Evolutionary conservation across 805 yeast species (phyloP), one percentile per base, ranked within the genome.

Genomic region (Candida cerambycidarum): DNA sequence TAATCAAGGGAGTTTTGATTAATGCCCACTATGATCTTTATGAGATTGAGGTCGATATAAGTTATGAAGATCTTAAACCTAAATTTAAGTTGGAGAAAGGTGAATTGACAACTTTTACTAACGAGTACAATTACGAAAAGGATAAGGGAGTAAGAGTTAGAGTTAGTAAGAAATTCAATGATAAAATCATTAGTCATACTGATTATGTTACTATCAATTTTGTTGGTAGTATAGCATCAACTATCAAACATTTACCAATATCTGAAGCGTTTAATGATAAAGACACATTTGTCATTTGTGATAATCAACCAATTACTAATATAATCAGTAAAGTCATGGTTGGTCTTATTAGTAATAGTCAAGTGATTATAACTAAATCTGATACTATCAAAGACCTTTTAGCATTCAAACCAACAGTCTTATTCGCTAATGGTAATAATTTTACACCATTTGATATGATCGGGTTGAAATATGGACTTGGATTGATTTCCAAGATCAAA

Each of bases 201-300:
- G 57, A 53, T 10, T 79, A 73, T 51, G 71, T 79, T 4, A 83
- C 79, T 43, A 63, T 73, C 44, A 76, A 78, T 47, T 56, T 80
- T 31, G 74, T 79, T 4, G 73, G 82, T 47, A 68, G 80, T 5
- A 61, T 75, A 25, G 79, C 85, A 2, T 68, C 84, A 1, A 63
- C 75, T 16, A 48, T 76, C 34, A 78, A 74, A 50, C 73, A 70
- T 30, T 61, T 78, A 57, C 71, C 80, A 1, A 27, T 16, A 6
- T 34, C 34, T 3, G 47, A 43, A 7, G 17, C 32, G 1, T 21
- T 47, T 2, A 15, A 25, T 12, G 3, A 29, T 13, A 61, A 23
- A 41, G 73, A 55, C 50, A 55, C 29, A 11, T 41, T 58, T 5
- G 52, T 51, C 13, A 53, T 57, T 15, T 54, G 61, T 8, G 59